These are phyloP conservation scores for Avena sativa DNA, from an alignment of 176 grass and related monocot species.

Conservation along the genomic window DNA sequence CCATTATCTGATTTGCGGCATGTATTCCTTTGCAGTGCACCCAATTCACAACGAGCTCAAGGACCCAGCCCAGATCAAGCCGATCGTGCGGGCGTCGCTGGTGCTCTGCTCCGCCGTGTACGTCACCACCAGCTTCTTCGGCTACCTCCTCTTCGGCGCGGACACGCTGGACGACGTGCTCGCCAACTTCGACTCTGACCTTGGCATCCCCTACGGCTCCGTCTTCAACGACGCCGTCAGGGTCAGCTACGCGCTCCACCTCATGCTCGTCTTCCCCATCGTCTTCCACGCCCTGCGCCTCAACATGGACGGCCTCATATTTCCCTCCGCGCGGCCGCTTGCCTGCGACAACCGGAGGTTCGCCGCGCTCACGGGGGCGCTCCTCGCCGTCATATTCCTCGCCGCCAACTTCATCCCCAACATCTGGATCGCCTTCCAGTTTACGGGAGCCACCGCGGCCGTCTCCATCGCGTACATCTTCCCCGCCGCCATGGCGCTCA, in stretches of 20 bases:
- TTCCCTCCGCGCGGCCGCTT: conserved; percentile 65
- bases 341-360: conserved; percentile 66
- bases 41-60: conserved; percentile 82
- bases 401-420: conserved; percentile 84
- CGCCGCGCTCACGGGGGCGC: conserved; percentile 46
- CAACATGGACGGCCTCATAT: conserved; percentile 87
- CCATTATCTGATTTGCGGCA: no score
- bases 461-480: conserved; percentile 90
- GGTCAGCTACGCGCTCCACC: conserved; percentile 89
- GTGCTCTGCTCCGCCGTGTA: conserved; percentile 75
- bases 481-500: conserved; percentile 75
- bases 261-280: conserved; percentile 98
- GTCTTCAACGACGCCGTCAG: conserved; percentile 81
- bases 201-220: conserved; percentile 81
- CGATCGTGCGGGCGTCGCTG: conserved; percentile 70
- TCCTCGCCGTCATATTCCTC: conserved; percentile 70
- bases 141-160: conserved; percentile 86
- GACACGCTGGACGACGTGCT: conserved; percentile 84
- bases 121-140: conserved; percentile 84
- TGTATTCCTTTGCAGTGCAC: conserved; percentile 53
- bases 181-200: conserved; percentile 93
- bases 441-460: conserved; percentile 85
- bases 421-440: conserved; percentile 97
- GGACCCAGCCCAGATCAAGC: conserved; percentile 70
- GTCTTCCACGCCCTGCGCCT: conserved; percentile 89